These are phyloP conservation scores for Beauveria sp. DNA, from an alignment of 2,329 filamentous ascomycete genomes.

Conservation along the genomic window DNA sequence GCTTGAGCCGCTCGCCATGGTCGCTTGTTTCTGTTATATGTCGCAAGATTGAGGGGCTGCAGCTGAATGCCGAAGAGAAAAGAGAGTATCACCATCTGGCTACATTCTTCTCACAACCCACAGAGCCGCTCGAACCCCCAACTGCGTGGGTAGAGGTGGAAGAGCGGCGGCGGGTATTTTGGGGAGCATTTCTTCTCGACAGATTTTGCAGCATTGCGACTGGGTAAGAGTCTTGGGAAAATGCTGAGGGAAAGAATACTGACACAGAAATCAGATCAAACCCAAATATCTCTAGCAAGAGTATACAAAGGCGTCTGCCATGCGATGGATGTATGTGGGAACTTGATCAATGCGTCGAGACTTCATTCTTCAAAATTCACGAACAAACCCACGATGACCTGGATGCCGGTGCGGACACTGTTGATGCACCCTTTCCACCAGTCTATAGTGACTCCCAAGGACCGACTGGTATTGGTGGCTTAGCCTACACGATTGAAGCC, in stretches of 20 bases:
- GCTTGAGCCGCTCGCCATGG: constrained; percentile 9
- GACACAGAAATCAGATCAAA: constrained; percentile 26
- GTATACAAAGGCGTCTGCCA: constrained; percentile 26
- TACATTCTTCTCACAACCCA: background rate
- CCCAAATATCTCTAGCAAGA: constrained; percentile 5
- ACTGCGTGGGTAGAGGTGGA: constrained; percentile 29
- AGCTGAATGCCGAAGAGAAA: constrained; percentile 6
- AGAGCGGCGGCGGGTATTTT: constrained; percentile 32
- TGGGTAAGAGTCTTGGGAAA: constrained; percentile 25
- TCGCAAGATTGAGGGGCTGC: constrained; percentile 11
- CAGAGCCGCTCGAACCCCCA: background rate
- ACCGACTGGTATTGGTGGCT: constrained; percentile 23
- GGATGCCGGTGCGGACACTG: constrained; percentile 18
- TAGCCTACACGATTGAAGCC: constrained; percentile 38
- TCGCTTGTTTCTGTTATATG: constrained; percentile 9
- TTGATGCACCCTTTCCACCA: constrained; percentile 15
- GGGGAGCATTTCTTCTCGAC: constrained; percentile 33
- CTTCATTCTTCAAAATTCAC: constrained; percentile 15
- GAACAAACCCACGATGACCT: constrained; percentile 21
- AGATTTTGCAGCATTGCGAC: constrained; percentile 33
- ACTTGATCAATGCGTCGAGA: constrained; percentile 24
- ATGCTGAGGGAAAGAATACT: constrained; percentile 11
- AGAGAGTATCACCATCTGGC: background rate
- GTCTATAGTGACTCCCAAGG: background rate
- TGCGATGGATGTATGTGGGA: constrained; percentile 32